phyloP scores from a whole-genome alignment of 164 flowering plant genomes.

The Chimonanthus praecox region DNA sequence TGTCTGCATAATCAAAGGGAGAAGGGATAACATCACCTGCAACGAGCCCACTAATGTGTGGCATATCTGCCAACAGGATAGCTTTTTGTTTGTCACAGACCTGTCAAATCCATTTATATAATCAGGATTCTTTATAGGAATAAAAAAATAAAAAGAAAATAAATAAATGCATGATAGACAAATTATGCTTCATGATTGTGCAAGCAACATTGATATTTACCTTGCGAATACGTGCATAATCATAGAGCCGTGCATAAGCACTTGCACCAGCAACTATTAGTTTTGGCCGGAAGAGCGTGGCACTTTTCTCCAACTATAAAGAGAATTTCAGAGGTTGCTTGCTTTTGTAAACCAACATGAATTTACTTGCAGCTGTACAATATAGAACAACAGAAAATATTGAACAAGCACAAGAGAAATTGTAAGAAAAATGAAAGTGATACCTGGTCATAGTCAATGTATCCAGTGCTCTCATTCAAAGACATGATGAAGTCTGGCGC shows the following conservation, averaged over 20 bases:
- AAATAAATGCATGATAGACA: not conserved
- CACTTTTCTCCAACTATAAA: conserved; percentile 88
- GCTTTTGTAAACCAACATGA: not conserved
- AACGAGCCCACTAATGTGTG: conserved; percentile 98
- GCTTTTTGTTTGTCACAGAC: conserved; percentile 96
- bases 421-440: not conserved
- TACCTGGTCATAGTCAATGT: conserved; percentile 78
- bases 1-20: conserved; percentile 96
- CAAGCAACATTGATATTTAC: conserved; percentile 26
- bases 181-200: not conserved
- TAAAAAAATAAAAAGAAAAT: not conserved
- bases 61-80: conserved; percentile 97
- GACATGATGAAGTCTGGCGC: conserved; percentile 3
- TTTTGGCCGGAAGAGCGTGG: conserved; percentile 86
- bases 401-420: not conserved
- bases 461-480: conserved; percentile 59
- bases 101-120: conserved; percentile 25
- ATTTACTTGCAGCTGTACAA: not conserved
- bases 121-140: not conserved
- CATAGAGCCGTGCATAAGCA: conserved; percentile 96
- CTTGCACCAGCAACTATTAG: conserved; percentile 98
- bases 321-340: not conserved
- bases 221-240: conserved; percentile 89
- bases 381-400: not conserved
- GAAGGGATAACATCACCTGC: conserved; percentile 98